phyloP scores from a whole-genome alignment of 352 stramenopile genomes.

The Plasmopara muralis region DNA sequence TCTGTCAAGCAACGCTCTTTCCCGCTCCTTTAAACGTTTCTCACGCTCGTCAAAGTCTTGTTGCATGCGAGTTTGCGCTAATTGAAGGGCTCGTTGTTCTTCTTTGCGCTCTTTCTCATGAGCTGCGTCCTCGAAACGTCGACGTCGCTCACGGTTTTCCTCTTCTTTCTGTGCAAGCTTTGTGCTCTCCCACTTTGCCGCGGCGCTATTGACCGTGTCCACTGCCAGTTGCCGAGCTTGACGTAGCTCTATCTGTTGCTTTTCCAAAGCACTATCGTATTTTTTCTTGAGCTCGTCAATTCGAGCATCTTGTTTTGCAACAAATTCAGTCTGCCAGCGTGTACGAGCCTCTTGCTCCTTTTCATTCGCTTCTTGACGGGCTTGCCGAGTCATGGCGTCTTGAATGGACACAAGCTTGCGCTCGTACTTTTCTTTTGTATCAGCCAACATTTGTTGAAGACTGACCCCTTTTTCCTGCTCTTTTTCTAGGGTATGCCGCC shows the following conservation, averaged over 20 bases:
- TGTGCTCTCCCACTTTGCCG: conserved; percentile 44
- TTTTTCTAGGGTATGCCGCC: conserved; percentile 36
- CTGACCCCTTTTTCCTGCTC: conserved; percentile 36
- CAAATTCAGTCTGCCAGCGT: conserved; percentile 66
- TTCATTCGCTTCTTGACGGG: conserved; percentile 43
- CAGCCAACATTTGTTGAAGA: conserved; percentile 21
- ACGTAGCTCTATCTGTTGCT: conserved; percentile 48
- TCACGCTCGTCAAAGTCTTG: conserved; percentile 55
- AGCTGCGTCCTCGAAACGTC: conserved; percentile 20
- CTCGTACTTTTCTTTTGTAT: conserved; percentile 45
- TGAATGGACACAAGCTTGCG: conserved; percentile 40
- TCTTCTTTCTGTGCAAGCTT: conserved; percentile 35
- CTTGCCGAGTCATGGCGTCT: conserved; percentile 39
- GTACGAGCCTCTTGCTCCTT: conserved; percentile 52
- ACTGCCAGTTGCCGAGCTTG: conserved; percentile 41
- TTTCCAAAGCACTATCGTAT: conserved; percentile 57
- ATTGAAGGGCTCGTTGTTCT: conserved; percentile 29
- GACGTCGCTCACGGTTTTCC: conserved; percentile 29
- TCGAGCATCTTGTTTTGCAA: conserved; percentile 56
- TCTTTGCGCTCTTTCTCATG: conserved; percentile 38
- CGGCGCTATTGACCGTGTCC: conserved; percentile 38
- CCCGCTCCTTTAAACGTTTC: conserved; percentile 39
- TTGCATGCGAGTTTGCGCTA: conserved; percentile 31
- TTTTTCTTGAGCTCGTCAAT: conserved; percentile 65
- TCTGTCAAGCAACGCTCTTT: conserved; percentile 38